Conservation (phyloP, 345 rosid species). For the Durio zibethinus region DNA sequence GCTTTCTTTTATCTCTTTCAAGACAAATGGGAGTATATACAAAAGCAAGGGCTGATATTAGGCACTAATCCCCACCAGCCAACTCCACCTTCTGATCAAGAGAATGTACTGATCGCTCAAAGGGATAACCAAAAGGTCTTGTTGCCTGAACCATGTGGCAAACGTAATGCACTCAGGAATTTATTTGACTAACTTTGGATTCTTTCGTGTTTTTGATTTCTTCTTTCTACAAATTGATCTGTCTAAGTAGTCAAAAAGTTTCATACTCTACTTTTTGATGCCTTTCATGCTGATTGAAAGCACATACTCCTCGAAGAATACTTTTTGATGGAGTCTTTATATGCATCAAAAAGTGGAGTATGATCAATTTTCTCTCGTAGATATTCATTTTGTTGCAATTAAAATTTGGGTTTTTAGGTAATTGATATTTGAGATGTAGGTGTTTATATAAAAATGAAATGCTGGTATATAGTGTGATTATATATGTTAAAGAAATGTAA, state of each 20-base stretch:
- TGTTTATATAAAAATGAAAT: background rate
- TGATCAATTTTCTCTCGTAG: background rate
- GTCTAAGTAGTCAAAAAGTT: background rate
- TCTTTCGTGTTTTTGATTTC: background rate
- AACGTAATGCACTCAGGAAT: conserved; percentile 71
- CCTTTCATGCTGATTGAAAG: background rate
- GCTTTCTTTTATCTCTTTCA: conserved; percentile 70
- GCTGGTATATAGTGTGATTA: background rate
- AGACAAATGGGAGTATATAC: conserved; percentile 80
- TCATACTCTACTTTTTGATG: background rate
- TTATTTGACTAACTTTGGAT: conserved; percentile 43
- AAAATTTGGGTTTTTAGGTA: background rate
- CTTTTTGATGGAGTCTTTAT: background rate
- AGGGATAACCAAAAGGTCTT: conserved; percentile 37
- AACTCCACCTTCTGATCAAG: conserved; percentile 14
- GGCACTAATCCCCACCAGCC: conserved; percentile 24
- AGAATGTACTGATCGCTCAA: conserved; percentile 16
- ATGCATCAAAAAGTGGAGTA: conserved; percentile 13
- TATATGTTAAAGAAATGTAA: background rate
- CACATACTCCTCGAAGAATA: background rate
- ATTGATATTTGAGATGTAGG: background rate
- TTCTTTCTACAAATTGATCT: background rate
- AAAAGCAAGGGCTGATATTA: conserved; percentile 45
- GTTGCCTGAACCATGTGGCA: conserved; percentile 51
- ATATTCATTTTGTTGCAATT: background rate